Evolutionary conservation across 2,329 filamentous ascomycete species (phyloP).

Genomic region (Aureobasidium sp.): DNA sequence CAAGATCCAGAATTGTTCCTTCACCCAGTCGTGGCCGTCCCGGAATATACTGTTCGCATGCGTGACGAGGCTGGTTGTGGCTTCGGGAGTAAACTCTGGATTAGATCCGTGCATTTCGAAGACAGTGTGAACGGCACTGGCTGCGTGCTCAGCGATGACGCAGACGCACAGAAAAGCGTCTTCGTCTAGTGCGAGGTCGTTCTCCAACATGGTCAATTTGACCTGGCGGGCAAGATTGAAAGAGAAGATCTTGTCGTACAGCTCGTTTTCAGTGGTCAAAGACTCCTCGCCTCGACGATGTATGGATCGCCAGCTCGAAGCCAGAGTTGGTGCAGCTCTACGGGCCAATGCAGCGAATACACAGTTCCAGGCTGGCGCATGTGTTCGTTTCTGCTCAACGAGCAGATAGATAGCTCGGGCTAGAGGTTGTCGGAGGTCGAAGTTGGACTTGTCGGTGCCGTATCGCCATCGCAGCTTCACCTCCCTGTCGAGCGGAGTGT

Average conservation of each 20-base stretch:
- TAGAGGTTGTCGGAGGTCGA: constrained; percentile 19
- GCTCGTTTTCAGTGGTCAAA: background rate
- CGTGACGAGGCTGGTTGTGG: background rate
- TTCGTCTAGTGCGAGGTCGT: constrained; percentile 30
- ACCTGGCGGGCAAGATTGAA: constrained; percentile 25
- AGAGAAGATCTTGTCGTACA: constrained; percentile 15
- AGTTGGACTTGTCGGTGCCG: background rate
- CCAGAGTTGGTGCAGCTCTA: background rate
- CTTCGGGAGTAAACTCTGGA: background rate
- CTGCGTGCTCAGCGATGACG: constrained; percentile 26
- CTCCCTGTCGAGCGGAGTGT: constrained; percentile 24
- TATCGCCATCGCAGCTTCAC: background rate
- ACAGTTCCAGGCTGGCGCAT: constrained; percentile 23
- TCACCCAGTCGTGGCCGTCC: background rate
- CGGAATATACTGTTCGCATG: background rate
- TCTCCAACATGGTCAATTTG: constrained; percentile 24
- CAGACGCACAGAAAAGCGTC: constrained; percentile 28
- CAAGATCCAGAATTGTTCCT: constrained; percentile 16
- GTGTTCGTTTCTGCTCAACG: constrained; percentile 16
- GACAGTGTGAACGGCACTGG: constrained; percentile 20
- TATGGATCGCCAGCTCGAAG: background rate
- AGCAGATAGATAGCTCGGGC: constrained; percentile 26
- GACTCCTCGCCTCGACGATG: background rate
- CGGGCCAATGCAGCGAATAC: constrained; percentile 23
- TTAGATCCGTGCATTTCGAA: background rate